These are phyloP conservation scores for Scedosporium minutisporum DNA, from an alignment of 2,329 filamentous ascomycete genomes.

Conservation along the genomic window DNA sequence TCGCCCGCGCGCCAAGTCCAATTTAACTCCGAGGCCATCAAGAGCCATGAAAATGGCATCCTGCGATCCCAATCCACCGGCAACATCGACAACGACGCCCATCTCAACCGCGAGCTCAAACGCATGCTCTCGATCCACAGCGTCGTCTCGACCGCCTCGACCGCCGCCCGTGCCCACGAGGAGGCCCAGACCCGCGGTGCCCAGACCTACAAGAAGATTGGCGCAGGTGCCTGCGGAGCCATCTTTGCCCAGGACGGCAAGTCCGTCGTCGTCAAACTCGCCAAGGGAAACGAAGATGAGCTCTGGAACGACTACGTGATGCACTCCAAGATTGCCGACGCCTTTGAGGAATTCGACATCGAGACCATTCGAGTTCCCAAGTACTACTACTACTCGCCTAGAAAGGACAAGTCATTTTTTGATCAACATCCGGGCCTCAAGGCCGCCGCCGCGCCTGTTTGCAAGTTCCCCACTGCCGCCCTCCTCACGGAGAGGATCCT, in stretches of 20 bases:
- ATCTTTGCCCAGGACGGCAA: conserved; percentile 9
- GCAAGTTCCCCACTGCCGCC: conserved; percentile 11
- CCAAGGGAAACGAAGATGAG: conserved; percentile 7
- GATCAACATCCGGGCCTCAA: background rate
- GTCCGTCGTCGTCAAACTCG: conserved; percentile 10
- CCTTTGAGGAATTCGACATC: background rate
- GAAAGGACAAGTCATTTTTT: background rate
- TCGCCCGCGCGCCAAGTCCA: no score
- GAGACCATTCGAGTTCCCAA: background rate
- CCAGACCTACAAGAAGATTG: conserved; percentile 12
- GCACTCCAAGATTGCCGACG: background rate
- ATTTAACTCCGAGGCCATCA: no score
- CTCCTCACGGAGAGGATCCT: conserved; percentile 16
- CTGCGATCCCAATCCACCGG: no score
- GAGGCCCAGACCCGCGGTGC: background rate
- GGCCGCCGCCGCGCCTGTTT: background rate
- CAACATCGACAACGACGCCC: no score
- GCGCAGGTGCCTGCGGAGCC: conserved; percentile 13
- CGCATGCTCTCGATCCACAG: background rate
- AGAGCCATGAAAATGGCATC: no score
- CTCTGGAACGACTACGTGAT: conserved; percentile 1
- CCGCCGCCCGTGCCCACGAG: background rate
- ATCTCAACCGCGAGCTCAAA: background rate
- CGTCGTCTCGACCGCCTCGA: background rate
- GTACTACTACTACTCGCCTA: background rate